These are phyloP conservation scores for Fraxinus angustifolia DNA, from an alignment of 305 asterid species.

Conservation along the genomic window DNA sequence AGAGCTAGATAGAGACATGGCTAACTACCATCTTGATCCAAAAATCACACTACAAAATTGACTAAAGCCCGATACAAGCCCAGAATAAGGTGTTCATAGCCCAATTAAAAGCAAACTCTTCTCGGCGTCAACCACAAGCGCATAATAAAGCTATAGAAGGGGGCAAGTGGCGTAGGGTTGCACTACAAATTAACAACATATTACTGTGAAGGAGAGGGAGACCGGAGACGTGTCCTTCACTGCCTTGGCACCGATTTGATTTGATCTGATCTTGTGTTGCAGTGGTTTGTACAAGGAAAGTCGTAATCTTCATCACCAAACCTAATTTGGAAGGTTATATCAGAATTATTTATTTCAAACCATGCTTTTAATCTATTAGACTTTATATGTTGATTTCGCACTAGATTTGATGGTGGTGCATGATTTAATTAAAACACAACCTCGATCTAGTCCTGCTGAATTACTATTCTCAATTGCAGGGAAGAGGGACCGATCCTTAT, in stretches of 20 bases:
- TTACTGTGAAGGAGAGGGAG: neutral
- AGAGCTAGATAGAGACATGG: neutral
- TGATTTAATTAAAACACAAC: neutral
- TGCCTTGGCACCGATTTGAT: neutral
- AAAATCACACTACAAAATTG: neutral
- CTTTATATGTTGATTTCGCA: neutral
- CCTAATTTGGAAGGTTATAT: conserved; percentile 3
- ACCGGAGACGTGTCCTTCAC: neutral
- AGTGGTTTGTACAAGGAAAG: neutral
- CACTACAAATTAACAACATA: neutral
- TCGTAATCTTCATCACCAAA: neutral
- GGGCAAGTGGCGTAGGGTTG: neutral
- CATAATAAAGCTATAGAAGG: neutral
- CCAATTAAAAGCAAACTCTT: neutral
- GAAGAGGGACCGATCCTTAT: neutral
- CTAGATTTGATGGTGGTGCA: neutral
- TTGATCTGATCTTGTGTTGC: neutral
- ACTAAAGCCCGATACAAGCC: neutral
- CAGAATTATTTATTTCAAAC: neutral
- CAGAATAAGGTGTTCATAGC: neutral
- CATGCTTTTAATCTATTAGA: neutral
- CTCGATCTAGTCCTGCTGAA: neutral
- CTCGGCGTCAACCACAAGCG: neutral
- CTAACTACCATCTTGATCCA: neutral
- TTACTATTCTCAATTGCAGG: neutral